Percentiles rank a stretch among this genome's conserved stretches.
Evolutionary conservation across 495 filamentous ascomycete genomes (phyloP).

Genomic region (Tetracladium marchalianum): DNA sequence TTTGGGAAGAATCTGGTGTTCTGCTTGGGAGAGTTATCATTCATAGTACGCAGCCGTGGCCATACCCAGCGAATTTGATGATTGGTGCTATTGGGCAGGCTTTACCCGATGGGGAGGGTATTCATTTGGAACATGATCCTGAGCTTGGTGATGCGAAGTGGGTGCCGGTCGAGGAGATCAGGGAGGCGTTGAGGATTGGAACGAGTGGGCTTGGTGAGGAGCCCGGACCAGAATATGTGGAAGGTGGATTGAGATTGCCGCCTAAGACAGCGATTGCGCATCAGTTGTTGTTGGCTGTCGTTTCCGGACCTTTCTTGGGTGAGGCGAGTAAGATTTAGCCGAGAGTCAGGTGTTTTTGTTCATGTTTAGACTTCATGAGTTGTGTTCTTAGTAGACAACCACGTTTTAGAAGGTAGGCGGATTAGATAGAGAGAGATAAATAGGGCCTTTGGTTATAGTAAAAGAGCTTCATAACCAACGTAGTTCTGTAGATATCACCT

Average conservation of each 20-base stretch:
- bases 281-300: conserved; percentile 51
- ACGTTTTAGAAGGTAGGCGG: too few relatives aligned
- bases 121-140: conserved; percentile 76
- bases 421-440: too few relatives aligned
- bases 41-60: conserved; percentile 89
- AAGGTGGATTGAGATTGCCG: conserved; percentile 62
- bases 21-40: conserved; percentile 77
- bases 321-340: conserved; percentile 14
- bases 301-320: conserved; percentile 11
- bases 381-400: too few relatives aligned
- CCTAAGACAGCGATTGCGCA: conserved; percentile 74
- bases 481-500: too few relatives aligned
- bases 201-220: conserved; percentile 57
- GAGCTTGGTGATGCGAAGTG: conserved; percentile 87
- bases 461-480: too few relatives aligned
- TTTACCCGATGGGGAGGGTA: conserved; percentile 64
- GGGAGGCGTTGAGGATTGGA: conserved; percentile 49
- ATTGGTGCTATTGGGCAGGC: conserved; percentile 90
- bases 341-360: too few relatives aligned
- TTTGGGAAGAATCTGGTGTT: conserved; percentile 92
- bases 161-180: conserved; percentile 63
- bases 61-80: conserved; percentile 79
- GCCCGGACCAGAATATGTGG: conserved; percentile 57
- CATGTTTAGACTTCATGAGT: too few relatives aligned
- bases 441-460: too few relatives aligned